phyloP scores from a whole-genome alignment of 2,329 filamentous ascomycete species.

The Phialophora verrucosa region DNA sequence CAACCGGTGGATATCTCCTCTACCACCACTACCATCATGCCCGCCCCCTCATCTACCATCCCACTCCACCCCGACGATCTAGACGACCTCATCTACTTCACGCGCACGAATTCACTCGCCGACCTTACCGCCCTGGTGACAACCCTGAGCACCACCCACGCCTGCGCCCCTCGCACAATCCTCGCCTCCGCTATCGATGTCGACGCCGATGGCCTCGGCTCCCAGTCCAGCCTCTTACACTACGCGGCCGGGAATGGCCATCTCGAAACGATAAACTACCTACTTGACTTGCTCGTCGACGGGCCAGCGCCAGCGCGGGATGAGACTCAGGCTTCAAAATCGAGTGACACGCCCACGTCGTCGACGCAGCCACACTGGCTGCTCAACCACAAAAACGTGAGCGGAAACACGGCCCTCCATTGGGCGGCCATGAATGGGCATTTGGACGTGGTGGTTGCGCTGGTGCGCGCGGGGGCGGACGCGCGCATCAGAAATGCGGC shows the following conservation, averaged over 20 bases:
- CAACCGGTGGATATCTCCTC: not conserved
- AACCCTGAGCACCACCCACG: slow-evolving; percentile 67
- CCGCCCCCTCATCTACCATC: not conserved
- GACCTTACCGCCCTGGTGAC: slow-evolving; percentile 54
- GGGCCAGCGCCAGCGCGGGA: slow-evolving; percentile 1
- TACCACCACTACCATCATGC: not conserved
- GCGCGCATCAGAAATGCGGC: slow-evolving; percentile 79
- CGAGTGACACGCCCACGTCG: slow-evolving; percentile 19
- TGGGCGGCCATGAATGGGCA: slow-evolving; percentile 94
- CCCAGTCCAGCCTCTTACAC: slow-evolving; percentile 66
- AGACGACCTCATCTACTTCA: not conserved
- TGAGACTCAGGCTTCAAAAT: slow-evolving; percentile 42
- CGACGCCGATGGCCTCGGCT: slow-evolving; percentile 64
- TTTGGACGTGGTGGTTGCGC: slow-evolving; percentile 74
- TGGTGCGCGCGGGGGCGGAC: slow-evolving; percentile 78
- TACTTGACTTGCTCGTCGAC: slow-evolving; percentile 30
- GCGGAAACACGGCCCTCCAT: slow-evolving; percentile 89
- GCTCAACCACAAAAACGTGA: slow-evolving; percentile 68
- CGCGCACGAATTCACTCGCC: not conserved
- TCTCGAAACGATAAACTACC: slow-evolving; percentile 61
- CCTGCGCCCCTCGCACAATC: slow-evolving; percentile 65
- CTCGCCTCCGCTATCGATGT: slow-evolving; percentile 73
- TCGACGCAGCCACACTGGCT: slow-evolving; percentile 26
- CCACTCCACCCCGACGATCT: not conserved
- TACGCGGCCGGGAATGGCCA: slow-evolving; percentile 94